Percentiles rank a stretch among this genome's conserved stretches.
phyloP scores from a whole-genome alignment of 2,329 filamentous ascomycete species.

The Xylaria sp. region DNA sequence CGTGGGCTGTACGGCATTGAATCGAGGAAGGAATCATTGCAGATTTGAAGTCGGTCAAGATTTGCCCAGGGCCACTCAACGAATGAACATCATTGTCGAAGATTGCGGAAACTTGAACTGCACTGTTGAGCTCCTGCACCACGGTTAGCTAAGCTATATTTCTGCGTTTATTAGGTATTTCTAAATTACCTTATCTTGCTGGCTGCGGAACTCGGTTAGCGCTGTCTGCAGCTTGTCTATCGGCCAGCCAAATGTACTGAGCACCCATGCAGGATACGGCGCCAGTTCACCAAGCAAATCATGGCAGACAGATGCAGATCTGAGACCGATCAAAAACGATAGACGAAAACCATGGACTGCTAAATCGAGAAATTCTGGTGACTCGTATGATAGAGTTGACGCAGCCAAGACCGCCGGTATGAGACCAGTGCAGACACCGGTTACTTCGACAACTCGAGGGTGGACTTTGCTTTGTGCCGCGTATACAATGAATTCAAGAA shows the following conservation, averaged over 20 bases:
- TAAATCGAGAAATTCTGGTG: slow-evolving; percentile 20
- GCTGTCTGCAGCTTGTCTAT: slow-evolving; percentile 7
- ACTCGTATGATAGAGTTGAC: slow-evolving; percentile 19
- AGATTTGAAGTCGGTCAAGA: slow-evolving; percentile 22
- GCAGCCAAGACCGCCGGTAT: slow-evolving; percentile 25
- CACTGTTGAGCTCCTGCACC: background rate
- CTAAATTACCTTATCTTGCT: slow-evolving; percentile 5
- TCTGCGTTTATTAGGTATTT: background rate
- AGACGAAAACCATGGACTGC: slow-evolving; percentile 30
- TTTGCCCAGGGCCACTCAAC: slow-evolving; percentile 23
- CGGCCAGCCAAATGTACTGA: slow-evolving; percentile 27
- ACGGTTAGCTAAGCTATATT: background rate
- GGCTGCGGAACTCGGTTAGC: slow-evolving; percentile 6
- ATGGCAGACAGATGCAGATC: slow-evolving; percentile 9
- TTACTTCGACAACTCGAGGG: slow-evolving; percentile 3
- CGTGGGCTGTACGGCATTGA: slow-evolving; percentile 25
- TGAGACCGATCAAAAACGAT: slow-evolving; percentile 28
- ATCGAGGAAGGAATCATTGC: slow-evolving; percentile 18
- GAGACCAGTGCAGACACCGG: slow-evolving; percentile 30
- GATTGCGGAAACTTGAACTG: slow-evolving; percentile 20
- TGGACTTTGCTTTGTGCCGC: background rate
- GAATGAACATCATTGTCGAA: slow-evolving; percentile 27
- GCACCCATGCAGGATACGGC: slow-evolving; percentile 1
- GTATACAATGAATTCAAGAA: slow-evolving; percentile 24
- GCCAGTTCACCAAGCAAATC: background rate